Evolutionary conservation across 768 basidiomycete genomes (phyloP), one percentile per base, ranked within the genome.

Genomic region (Boletus reticulatus): DNA sequence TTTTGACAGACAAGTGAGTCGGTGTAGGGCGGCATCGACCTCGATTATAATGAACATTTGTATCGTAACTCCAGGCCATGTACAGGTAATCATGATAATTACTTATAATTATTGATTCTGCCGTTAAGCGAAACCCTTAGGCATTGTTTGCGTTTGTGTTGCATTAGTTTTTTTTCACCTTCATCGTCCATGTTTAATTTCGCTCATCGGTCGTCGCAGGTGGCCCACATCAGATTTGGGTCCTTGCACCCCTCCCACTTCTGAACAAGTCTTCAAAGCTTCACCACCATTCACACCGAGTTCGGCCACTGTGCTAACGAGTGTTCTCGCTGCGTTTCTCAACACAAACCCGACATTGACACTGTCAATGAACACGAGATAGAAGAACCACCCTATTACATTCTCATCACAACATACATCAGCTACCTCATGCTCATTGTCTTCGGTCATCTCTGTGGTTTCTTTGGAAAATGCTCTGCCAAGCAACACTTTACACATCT

Each of bases 371-470:
- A 76, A 51, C 81, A 84, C 64, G 73, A 82, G 53, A 87, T 91
- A 58, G 84, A 88, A 60, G 92, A 95, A 65, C 96, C 96, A 4
- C 90, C 92, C 1, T 94, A 97, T 69, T 94, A 94, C 73, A 87
- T 97, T 65, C 80, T 98, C 42, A 73, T 98, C 58, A 86, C 90
- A 10, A 96, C 94, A 6, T 98, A 98, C 70, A 80, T 96, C 72
- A 88, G 89, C 76, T 98, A 96, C 75, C 82, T 98, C 63, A 80
- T 98, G 56, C 84, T 98, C 53, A 96, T 98, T 61, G 79, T 84
- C 60, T 74, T 99, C 45, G 97, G 97, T 19, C 97, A 98, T 67
- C 75, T 95, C 44, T 86, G 96, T 52, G 97, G 98, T 73, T 99
- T 98, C 68, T 74, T 98, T 59, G 96, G 96, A 22, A 98, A 97